Base-by-base conservation (phyloP, 345 rosid species). In the Erodium maritimum region DNA sequence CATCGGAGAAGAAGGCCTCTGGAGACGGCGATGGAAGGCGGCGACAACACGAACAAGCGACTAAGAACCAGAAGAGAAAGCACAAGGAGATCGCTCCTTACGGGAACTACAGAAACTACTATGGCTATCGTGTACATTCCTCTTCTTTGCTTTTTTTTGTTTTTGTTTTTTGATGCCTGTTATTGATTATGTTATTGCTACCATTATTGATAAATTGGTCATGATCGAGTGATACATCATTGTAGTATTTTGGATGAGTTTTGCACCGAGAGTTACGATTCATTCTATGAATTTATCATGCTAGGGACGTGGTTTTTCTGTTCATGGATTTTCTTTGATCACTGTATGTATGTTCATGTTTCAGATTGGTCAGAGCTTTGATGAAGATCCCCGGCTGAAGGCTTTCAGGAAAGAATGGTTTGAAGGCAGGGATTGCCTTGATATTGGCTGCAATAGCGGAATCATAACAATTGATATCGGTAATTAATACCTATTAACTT, bases 391-490 rank as follows among this genome's bases (percentile, higher is more conserved):
- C 58, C 82, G 99, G 23, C 73, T 85, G 68, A 81, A 69, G 73
- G 94, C 85, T 19, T 55, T 87, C 51, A 85, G 77, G 80, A 75
- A 72, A 65, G 95, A 85, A 60, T 89, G 99, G 96, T 85, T 93
- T 66, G 69, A 79, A 24, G 88, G 80, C 59, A 89, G 79, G 61
- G 76, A 80, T 33, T 93, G 97, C 61, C 94, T 93, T 48, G 96
- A 93, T 63, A 78, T 93, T 19, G 97, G 99, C 64, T 93, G 97
- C 79, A 87, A 93, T 61, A 85, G 83, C 45, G 99, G 99, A 22
- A 24, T 85, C 54, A 20, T 93, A 55, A 87, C 97, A 48, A 78
- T 85, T n/a, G 77, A 81, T 37, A 83, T 89, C 65, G 99, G 99
- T 85, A 71, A 0, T 5, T 18, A 1, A 37, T 13, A 37, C 52